Percentiles rank a stretch among this genome's conserved stretches.
phyloP scores from a whole-genome alignment of 1,284 basidiomycete species.

The Fomitopsis palustris region DNA sequence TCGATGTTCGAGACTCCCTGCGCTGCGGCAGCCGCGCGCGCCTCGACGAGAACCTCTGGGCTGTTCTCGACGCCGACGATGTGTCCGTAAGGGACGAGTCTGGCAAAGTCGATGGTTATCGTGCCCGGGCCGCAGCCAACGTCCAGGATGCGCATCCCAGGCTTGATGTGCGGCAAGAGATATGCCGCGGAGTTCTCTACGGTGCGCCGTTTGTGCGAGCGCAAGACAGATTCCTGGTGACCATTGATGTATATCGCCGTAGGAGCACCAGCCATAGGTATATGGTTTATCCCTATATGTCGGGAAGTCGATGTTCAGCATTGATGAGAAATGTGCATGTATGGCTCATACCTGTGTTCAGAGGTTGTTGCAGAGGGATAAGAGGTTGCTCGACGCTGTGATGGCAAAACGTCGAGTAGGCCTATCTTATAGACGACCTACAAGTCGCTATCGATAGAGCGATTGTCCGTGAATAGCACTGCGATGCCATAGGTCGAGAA shows the following conservation, averaged over 20 bases:
- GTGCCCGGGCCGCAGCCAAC: constrained; percentile 45
- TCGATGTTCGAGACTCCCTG: constrained; percentile 30
- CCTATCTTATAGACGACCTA: background rate
- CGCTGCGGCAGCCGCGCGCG: constrained; percentile 25
- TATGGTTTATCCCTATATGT: background rate
- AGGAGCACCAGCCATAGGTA: background rate
- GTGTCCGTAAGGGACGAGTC: constrained; percentile 35
- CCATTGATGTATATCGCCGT: constrained; percentile 6
- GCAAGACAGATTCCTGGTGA: constrained; percentile 32
- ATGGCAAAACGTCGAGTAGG: no score
- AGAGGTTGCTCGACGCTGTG: no score
- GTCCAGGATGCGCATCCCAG: constrained; percentile 40
- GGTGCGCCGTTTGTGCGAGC: constrained; percentile 39
- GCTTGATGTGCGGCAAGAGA: constrained; percentile 35
- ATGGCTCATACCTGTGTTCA: no score
- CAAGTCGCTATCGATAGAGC: background rate
- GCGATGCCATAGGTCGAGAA: background rate
- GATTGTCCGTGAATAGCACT: background rate
- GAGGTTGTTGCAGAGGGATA: background rate
- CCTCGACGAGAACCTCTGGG: constrained; percentile 27
- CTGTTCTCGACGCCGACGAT: constrained; percentile 37
- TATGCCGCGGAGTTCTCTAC: constrained; percentile 40
- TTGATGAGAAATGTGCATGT: no score
- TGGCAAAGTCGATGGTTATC: constrained; percentile 39
- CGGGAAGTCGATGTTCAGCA: no score